Evolutionary conservation across 2,329 filamentous ascomycete species (phyloP).

Genomic region (Epichloe gansuensis): DNA sequence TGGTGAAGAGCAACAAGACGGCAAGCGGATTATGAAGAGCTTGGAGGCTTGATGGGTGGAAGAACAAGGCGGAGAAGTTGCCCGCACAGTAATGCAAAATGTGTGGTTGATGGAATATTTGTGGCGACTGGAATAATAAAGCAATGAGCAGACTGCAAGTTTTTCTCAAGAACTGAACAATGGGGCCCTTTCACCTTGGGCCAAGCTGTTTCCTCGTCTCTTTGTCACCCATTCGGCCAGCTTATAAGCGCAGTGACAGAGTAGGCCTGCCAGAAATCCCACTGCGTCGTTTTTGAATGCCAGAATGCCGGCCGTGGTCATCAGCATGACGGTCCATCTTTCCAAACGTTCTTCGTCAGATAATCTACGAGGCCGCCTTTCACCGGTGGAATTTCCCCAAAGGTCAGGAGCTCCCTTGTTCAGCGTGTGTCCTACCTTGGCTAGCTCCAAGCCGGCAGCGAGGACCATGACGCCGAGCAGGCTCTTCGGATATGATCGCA

Average conservation of each 20-base stretch:
- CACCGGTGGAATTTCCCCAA: conserved; percentile 41
- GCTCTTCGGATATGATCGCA: conserved; percentile 60
- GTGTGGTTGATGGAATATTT: not conserved
- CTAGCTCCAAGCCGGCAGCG: conserved; percentile 76
- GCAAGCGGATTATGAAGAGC: not conserved
- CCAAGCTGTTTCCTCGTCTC: conserved; percentile 15
- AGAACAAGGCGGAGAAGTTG: not conserved
- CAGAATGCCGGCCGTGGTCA: conserved; percentile 68
- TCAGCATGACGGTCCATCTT: conserved; percentile 81
- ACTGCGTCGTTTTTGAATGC: conserved; percentile 85
- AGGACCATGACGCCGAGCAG: conserved; percentile 81
- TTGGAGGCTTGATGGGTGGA: not conserved
- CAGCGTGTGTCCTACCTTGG: conserved; percentile 70
- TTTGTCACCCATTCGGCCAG: conserved; percentile 30
- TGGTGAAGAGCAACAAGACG: not conserved
- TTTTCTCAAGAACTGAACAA: conserved; percentile 14
- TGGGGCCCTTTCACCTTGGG: conserved; percentile 15
- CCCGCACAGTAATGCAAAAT: not conserved
- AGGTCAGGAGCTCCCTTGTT: conserved; percentile 56
- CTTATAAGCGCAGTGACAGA: conserved; percentile 60
- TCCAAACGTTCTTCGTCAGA: conserved; percentile 57
- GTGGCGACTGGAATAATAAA: not conserved
- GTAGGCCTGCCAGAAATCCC: conserved; percentile 70
- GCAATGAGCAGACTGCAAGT: not conserved
- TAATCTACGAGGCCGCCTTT: conserved; percentile 36